These are phyloP conservation scores for Uronychia binucleata DNA, from an alignment of 73 alveolate genomes.

Conservation along the genomic window DNA sequence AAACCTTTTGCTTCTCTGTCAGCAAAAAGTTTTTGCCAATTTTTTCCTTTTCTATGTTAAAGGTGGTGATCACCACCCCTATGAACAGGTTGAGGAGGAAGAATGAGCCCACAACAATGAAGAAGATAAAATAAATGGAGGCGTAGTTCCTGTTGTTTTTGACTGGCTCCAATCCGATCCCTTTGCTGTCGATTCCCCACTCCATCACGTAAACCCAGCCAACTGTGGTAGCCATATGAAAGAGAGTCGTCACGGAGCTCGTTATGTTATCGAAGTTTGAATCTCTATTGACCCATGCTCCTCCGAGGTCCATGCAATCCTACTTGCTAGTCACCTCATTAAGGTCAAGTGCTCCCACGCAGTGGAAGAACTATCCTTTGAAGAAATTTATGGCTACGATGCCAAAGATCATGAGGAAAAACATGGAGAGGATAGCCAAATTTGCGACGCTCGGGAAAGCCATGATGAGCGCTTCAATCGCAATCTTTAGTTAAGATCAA, in stretches of 20 bases:
- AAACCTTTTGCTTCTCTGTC: slow-evolving; percentile 12
- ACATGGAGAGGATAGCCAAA: slow-evolving; percentile 21
- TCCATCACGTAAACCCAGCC: slow-evolving; percentile 50
- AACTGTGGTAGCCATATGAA: slow-evolving; percentile 36
- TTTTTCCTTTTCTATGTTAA: slow-evolving; percentile 68
- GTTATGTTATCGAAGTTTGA: background rate
- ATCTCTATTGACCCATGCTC: slow-evolving; percentile 33
- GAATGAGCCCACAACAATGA: background rate
- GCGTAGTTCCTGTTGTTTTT: background rate
- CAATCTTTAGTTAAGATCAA: slow-evolving; percentile 32
- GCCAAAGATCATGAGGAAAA: slow-evolving; percentile 48
- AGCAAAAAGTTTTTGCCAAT: slow-evolving; percentile 33
- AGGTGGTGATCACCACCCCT: slow-evolving; percentile 2
- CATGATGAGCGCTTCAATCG: slow-evolving; percentile 28
- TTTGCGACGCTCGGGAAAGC: slow-evolving; percentile 49
- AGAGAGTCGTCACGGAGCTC: background rate
- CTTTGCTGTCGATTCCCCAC: slow-evolving; percentile 36
- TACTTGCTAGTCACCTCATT: background rate
- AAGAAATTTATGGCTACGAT: slow-evolving; percentile 37
- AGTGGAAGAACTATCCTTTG: slow-evolving; percentile 39
- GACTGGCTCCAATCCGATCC: slow-evolving; percentile 36
- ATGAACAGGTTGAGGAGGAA: slow-evolving; percentile 9
- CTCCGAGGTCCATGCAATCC: slow-evolving; percentile 12
- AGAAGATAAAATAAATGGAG: background rate
- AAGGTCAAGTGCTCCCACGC: background rate